Percentiles rank a stretch among this genome's conserved stretches.
phyloP scores from a whole-genome alignment of 2,329 filamentous ascomycete species.

The Aspergillus intermedius region DNA sequence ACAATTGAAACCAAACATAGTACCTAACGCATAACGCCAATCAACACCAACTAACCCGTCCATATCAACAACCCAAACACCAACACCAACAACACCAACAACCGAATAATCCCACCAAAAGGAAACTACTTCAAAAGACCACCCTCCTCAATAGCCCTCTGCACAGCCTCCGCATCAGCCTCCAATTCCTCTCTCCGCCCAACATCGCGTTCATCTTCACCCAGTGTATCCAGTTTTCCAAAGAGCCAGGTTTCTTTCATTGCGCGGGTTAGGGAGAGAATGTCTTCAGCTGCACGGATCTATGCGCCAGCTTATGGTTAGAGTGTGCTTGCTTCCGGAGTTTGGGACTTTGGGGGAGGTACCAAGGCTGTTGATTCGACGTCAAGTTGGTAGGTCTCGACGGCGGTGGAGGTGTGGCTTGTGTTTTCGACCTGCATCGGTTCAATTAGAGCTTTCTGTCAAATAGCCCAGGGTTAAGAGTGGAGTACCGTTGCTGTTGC shows the following conservation, averaged over 20 bases:
- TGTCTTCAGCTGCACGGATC: slow-evolving; percentile 58
- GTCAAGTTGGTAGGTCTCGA: slow-evolving; percentile 53
- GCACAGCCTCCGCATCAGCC: slow-evolving; percentile 42
- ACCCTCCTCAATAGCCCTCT: slow-evolving; percentile 36
- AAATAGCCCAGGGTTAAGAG: background rate
- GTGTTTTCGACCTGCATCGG: slow-evolving; percentile 40
- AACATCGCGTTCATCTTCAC: slow-evolving; percentile 34
- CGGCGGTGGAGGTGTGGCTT: slow-evolving; percentile 51
- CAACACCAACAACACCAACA: slow-evolving; percentile 1
- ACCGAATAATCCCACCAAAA: background rate
- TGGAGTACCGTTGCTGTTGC: slow-evolving; percentile 43
- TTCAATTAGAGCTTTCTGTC: too few relatives aligned
- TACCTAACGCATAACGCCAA: background rate
- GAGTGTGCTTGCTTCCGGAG: background rate
- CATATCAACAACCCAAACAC: background rate
- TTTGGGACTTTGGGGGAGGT: slow-evolving; percentile 13
- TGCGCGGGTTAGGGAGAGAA: slow-evolving; percentile 53
- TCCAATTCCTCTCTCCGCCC: slow-evolving; percentile 41
- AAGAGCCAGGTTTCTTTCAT: slow-evolving; percentile 64
- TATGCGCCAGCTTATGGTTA: slow-evolving; percentile 14
- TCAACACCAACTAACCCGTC: background rate
- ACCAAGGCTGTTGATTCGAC: slow-evolving; percentile 55
- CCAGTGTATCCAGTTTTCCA: slow-evolving; percentile 55
- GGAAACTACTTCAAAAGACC: slow-evolving; percentile 14
- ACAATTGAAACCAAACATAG: too few relatives aligned